A percentile compares a stretch with the other conserved stretches of the same genome.
Conservation (phyloP, 1,284 basidiomycete species). For the Heterobasidion irregulare region DNA sequence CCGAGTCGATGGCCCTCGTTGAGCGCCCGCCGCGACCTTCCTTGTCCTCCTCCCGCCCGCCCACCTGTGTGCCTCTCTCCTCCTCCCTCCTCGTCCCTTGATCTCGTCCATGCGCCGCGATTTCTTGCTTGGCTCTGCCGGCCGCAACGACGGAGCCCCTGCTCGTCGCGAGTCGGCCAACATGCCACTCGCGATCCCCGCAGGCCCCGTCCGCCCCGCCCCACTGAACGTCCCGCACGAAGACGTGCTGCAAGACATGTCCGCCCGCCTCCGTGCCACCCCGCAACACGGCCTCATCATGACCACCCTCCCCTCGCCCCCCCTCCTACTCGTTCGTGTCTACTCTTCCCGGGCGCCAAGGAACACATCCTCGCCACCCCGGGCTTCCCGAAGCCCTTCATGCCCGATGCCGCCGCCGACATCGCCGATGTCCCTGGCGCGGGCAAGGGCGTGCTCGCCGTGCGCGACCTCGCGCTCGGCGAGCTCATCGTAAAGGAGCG, state of each 20-base stretch:
- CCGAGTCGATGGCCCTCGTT: too few species aligned
- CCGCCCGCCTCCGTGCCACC: too few species aligned
- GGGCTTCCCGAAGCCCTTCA: neutral
- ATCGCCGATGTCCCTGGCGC: neutral
- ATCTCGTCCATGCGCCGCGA: neutral
- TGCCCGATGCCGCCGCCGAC: neutral
- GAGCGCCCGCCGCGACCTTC: too few species aligned
- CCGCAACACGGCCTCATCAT: neutral
- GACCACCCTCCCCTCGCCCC: neutral
- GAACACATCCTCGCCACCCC: neutral
- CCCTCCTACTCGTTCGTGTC: neutral
- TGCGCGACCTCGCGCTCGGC: conserved; percentile 3
- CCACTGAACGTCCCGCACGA: neutral
- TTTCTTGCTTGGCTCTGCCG: neutral
- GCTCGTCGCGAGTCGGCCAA: neutral
- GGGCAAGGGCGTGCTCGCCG: conserved; percentile 9
- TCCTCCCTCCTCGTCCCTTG: neutral
- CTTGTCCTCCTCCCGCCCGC: neutral
- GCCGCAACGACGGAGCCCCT: neutral
- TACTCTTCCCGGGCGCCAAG: neutral
- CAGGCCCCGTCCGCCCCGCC: neutral
- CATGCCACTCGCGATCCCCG: too few species aligned
- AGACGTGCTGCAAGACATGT: too few species aligned
- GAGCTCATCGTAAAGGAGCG: conserved; percentile 10
- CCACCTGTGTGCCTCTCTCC: too few species aligned